Conservation (phyloP, 2,329 filamentous ascomycete genomes). For the Fulvia fulva region DNA sequence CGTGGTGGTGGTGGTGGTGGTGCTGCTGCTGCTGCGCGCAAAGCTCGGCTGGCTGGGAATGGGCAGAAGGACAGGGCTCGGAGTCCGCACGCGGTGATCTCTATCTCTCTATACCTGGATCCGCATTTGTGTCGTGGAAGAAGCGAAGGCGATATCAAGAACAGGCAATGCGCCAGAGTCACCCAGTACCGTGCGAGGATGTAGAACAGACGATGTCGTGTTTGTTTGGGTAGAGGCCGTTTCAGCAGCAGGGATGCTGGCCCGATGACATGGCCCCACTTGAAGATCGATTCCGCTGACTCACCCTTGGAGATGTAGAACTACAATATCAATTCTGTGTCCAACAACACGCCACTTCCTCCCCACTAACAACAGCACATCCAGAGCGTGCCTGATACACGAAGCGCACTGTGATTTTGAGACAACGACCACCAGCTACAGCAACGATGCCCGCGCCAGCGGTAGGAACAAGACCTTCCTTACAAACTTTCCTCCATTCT, state of each 20-base stretch:
- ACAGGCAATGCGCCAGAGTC: background rate
- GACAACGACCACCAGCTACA: too few species aligned
- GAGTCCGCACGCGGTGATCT: background rate
- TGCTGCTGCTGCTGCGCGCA: background rate
- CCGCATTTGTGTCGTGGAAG: background rate
- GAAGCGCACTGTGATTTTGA: too few species aligned
- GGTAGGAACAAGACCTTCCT: conserved; percentile 32
- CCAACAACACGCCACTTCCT: background rate
- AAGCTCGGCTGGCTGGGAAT: background rate
- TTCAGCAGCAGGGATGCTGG: background rate
- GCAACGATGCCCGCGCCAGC: background rate
- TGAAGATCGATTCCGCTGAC: background rate
- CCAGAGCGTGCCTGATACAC: too few species aligned
- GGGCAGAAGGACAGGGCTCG: background rate
- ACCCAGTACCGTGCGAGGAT: background rate
- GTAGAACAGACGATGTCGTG: background rate
- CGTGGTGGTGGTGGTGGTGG: background rate
- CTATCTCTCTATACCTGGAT: background rate
- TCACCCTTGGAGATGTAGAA: background rate
- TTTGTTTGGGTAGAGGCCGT: background rate
- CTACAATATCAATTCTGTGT: background rate
- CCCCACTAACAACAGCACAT: background rate
- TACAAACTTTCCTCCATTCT: conserved; percentile 74
- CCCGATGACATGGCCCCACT: background rate
- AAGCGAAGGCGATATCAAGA: background rate